Percentiles rank a stretch among this genome's conserved stretches.
phyloP scores from a whole-genome alignment of 176 grass and related monocot genomes.

The Musa acuminata region DNA sequence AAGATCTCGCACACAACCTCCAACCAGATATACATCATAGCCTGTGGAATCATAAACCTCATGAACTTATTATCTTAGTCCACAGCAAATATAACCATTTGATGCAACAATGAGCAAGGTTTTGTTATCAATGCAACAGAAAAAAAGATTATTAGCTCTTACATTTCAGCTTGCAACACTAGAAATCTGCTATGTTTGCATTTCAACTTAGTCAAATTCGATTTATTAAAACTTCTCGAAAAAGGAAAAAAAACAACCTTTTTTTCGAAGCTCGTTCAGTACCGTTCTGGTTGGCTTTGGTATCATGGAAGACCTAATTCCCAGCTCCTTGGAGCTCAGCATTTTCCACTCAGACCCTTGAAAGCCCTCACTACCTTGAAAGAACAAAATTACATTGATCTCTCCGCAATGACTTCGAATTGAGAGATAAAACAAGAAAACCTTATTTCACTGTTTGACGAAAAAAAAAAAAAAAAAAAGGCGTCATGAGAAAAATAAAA shows the following conservation, averaged over 20 bases:
- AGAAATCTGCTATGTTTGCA: background rate
- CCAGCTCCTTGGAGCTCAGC: conserved; percentile 50
- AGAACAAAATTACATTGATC: background rate
- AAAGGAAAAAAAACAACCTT: conserved; percentile 33
- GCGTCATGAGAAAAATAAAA: background rate
- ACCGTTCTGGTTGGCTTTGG: conserved; percentile 60
- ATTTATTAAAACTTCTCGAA: background rate
- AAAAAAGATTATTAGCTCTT: background rate
- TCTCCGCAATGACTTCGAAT: too few species aligned
- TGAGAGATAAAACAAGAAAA: background rate
- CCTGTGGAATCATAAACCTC: conserved; percentile 30
- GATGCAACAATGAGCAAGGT: background rate
- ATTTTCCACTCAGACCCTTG: conserved; percentile 57
- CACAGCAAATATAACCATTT: background rate
- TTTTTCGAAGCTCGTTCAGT: conserved; percentile 59
- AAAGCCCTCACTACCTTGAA: conserved; percentile 28
- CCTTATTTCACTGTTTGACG: background rate
- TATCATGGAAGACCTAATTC: conserved; percentile 73
- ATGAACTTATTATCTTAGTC: background rate
- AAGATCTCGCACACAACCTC: conserved; percentile 89
- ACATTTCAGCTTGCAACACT: background rate
- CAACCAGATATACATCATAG: conserved; percentile 90
- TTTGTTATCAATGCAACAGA: background rate
- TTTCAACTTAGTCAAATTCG: background rate
- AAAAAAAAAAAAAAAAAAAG: background rate